Base-by-base conservation (phyloP, 768 basidiomycete genomes). In the Phallus indusiatus region DNA sequence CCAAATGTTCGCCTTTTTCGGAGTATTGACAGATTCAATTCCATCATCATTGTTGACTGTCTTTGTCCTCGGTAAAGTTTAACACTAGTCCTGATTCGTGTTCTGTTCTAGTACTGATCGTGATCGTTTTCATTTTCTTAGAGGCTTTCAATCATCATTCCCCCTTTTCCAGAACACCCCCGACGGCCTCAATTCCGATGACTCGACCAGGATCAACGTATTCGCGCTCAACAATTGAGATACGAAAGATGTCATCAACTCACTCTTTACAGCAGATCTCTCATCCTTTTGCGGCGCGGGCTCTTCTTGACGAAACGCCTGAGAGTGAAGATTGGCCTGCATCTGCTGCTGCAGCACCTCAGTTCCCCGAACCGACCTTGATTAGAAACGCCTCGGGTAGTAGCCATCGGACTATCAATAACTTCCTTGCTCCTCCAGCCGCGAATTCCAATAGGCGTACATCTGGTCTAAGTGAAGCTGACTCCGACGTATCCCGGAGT, bases 31-130 rank as follows among this genome's bases (percentile, higher is more conserved):
- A 0, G 72, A 77, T 36, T 75, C 74, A 50, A 61, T 79, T 17
- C 75, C 77, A 0, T 75, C 73, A 60, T 71, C 73, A 57, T 61
- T 78, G 18, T 75, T 74, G 24, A 68, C 74, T 8, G 55, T 79
- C 11, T 59, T 73, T 18, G 76, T 78, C 18, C 64, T 80, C 16
- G 66, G 78, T 78, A 61, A 64, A 75, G 63, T 51, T 37, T 24
- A n/a, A n/a, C n/a, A n/a, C n/a, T n/a, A 50, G 18, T 37, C 59
- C 55, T 47, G 42, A 14, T 42, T n/a, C 42, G 42, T 42, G 42
- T 42, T 11, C 42, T 14, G 8, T 10, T 50, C 48, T 33, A 42
- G 37, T 47, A 36, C 35, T 46, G 28, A 56, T 66, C 46, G n/a
- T n/a, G n/a, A n/a, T n/a, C 12, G 9, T 21, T 35, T n/a, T 4